These are phyloP conservation scores for Corchorus capsularis DNA, from an alignment of 345 rosid genomes.

Conservation along the genomic window DNA sequence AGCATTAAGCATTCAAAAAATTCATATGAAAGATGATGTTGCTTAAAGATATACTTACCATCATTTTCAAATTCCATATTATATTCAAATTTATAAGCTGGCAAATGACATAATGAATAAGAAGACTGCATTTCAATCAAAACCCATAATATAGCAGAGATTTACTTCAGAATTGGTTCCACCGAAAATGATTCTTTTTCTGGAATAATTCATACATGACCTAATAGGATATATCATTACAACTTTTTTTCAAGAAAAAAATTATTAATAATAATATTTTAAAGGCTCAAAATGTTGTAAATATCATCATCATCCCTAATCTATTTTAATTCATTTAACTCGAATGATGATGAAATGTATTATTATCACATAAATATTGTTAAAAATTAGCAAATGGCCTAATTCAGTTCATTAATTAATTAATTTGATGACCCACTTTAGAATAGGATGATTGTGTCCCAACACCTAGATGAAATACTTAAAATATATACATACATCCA, in stretches of 20 bases:
- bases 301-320: not conserved
- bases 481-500: not conserved
- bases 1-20: not conserved
- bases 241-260: not conserved
- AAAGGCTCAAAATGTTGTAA: not conserved
- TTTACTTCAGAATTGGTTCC: no score
- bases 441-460: not conserved
- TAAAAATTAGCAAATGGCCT: no score
- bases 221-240: no score
- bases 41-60: not conserved
- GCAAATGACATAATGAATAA: not conserved
- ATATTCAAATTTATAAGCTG: not conserved
- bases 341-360: not conserved
- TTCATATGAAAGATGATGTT: not conserved
- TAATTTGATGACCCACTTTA: not conserved
- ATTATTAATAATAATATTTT: not conserved
- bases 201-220: not conserved
- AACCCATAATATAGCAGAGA: not conserved
- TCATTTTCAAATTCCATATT: not conserved
- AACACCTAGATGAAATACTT: not conserved
- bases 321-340: not conserved
- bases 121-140: not conserved
- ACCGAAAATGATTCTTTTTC: not conserved
- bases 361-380: not conserved
- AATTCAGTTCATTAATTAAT: no score